Conservation (phyloP, 805 yeast species). For the Ogataea henricii region DNA sequence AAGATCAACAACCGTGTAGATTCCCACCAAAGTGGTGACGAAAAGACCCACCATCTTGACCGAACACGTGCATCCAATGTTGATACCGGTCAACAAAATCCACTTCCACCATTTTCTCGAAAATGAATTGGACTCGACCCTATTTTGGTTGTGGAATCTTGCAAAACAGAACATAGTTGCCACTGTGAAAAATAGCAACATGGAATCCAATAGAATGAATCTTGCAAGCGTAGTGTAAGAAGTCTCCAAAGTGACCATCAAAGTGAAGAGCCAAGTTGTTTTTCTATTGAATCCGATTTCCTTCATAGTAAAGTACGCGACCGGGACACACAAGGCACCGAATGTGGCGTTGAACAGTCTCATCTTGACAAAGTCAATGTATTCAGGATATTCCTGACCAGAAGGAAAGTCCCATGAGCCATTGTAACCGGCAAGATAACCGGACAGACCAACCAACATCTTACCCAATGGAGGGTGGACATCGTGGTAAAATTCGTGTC, state of each 20-base stretch:
- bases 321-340: conserved; percentile 81
- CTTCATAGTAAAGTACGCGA: conserved; percentile 81
- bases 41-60: conserved; percentile 97
- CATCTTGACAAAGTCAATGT: conserved; percentile 81
- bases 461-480: conserved; percentile 89
- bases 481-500: conserved; percentile 81
- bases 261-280: conserved; percentile 74
- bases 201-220: conserved; percentile 89
- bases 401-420: conserved; percentile 90
- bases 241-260: conserved; percentile 80
- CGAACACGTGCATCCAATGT: conserved; percentile 87
- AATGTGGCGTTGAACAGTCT: conserved; percentile 84
- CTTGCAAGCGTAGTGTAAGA: conserved; percentile 84
- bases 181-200: conserved; percentile 84
- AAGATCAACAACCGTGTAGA: conserved; percentile 83
- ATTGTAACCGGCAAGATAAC: conserved; percentile 79
- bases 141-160: conserved; percentile 65
- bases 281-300: conserved; percentile 70
- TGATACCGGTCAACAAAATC: conserved; percentile 80
- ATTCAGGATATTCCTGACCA: conserved; percentile 73
- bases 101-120: conserved; percentile 91
- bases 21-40: conserved; percentile 84
- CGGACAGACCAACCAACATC: conserved; percentile 76
- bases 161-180: conserved; percentile 75
- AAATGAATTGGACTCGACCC: conserved; percentile 49